Evolutionary conservation across 176 grass and related monocot species (phyloP).

Genomic region (Urochloa ruziziensis): DNA sequence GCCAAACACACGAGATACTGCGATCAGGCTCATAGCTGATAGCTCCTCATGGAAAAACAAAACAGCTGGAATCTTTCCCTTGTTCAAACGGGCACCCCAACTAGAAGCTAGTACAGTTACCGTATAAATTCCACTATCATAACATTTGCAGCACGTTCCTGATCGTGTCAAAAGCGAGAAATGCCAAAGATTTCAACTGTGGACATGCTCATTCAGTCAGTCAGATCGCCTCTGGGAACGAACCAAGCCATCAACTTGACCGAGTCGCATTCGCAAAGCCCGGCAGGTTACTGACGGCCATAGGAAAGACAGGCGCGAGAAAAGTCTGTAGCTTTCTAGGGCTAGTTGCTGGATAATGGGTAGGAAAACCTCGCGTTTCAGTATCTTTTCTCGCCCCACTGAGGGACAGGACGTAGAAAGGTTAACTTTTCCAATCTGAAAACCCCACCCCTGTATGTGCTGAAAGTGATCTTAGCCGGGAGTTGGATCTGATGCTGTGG

Average conservation of each 20-base stretch:
- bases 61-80: slow-evolving; percentile 25
- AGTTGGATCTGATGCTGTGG: slow-evolving; percentile 22
- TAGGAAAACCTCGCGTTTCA: slow-evolving; percentile 43
- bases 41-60: neutral
- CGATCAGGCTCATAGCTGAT: neutral
- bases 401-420: slow-evolving; percentile 42
- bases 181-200: slow-evolving; percentile 42
- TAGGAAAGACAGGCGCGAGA: slow-evolving; percentile 13
- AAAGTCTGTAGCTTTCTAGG: slow-evolving; percentile 21
- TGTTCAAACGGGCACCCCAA: slow-evolving; percentile 43
- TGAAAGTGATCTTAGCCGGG: slow-evolving; percentile 33
- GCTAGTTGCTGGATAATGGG: slow-evolving; percentile 46
- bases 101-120: slow-evolving; percentile 20
- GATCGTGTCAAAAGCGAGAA: slow-evolving; percentile 49
- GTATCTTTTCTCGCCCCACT: slow-evolving; percentile 38
- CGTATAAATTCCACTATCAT: slow-evolving; percentile 25
- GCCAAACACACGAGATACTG: slow-evolving; percentile 4
- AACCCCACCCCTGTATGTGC: slow-evolving; percentile 16
- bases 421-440: slow-evolving; percentile 32
- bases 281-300: slow-evolving; percentile 8
- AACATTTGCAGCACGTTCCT: slow-evolving; percentile 28
- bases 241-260: slow-evolving; percentile 41
- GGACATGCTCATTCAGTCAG: slow-evolving; percentile 7
- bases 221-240: slow-evolving; percentile 2
- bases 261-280: slow-evolving; percentile 36